Evolutionary conservation across 2,329 filamentous ascomycete species (phyloP).

Genomic region (Plectosphaerella sp.): DNA sequence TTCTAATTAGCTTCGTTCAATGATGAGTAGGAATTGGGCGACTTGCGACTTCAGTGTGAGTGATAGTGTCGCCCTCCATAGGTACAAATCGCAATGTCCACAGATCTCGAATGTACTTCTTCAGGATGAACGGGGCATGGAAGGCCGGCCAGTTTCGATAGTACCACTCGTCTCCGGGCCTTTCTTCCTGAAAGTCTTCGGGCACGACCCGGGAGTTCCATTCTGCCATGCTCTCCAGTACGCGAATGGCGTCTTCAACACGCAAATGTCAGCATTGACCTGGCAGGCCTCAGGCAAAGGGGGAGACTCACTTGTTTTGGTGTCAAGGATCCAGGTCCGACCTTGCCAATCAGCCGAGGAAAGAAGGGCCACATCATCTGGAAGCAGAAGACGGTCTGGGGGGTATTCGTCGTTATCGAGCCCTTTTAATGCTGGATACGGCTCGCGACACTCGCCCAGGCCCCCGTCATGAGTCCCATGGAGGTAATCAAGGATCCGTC

Average conservation of each 20-base stretch:
- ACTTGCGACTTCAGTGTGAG: not conserved
- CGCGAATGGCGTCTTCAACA: not conserved
- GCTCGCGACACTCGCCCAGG: not conserved
- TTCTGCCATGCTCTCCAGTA: not conserved
- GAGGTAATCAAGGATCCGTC: not conserved
- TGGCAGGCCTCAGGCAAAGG: not conserved
- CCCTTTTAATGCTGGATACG: not conserved
- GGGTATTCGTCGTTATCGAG: constrained; percentile 11
- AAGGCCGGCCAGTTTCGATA: not conserved
- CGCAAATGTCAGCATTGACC: not conserved
- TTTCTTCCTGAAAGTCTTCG: not conserved
- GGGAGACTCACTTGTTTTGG: not conserved
- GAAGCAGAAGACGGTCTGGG: not conserved
- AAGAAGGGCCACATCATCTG: not conserved
- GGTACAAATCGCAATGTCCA: not conserved
- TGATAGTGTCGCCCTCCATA: not conserved
- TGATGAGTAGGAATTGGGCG: not conserved
- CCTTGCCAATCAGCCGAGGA: not conserved
- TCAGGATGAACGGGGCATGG: not conserved
- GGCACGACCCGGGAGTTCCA: not conserved
- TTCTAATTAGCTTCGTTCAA: not conserved
- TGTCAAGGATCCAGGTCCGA: not conserved
- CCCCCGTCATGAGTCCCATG: not conserved
- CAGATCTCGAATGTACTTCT: not conserved
- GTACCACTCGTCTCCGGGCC: not conserved